Evolutionary conservation across 139 green algal species (phyloP), one percentile per base, ranked within the genome.

Genomic region (Medakamo hakoo): DNA sequence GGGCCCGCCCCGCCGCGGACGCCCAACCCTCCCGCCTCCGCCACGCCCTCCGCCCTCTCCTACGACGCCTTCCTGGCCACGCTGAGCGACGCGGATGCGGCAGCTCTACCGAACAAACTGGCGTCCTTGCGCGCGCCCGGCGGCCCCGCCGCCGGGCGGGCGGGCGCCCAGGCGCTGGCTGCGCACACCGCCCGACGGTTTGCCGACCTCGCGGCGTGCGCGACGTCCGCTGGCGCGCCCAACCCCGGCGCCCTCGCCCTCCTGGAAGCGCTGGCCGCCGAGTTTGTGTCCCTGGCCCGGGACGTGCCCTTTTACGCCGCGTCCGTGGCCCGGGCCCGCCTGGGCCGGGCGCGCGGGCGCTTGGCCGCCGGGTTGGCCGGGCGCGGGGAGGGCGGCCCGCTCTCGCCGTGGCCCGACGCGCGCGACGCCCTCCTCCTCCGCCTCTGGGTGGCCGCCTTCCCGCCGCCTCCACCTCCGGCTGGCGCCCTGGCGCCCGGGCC

Each of bases 221-320:
- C n/a, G n/a, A n/a, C n/a, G n/a, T n/a, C n/a, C n/a, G n/a, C n/a
- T n/a, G n/a, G 40, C 40, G 75, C 20, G 25, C 75, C n/a, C 4
- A n/a, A 14, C 83, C 87, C 0, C 40, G 85, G 49, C 80, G 40
- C 79, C 19, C 31, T 72, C 29, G 66, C 30, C 23, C 68, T 78
- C 62, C 68, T 96, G 58, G 84, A 96, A 58, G 78, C 76, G 0
- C 68, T 96, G 16, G 67, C 80, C 4, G 48, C 67, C 1, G 56
- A 75, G 1, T 71, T 97, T 22, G 28, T 86, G 30, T 70, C 78
- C 59, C 32, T 93, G 18, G 82, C 40, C 40, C 16, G 9, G 16
- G 40, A 9, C 40, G 87, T 93, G 61, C 91, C 91, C 1, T 87
- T 88, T 64, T 96, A 95, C 65, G 84, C 87, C 0, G 88, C 86